phyloP scores from a whole-genome alignment of 1,284 basidiomycete species.

The Spongiforma sp. region DNA sequence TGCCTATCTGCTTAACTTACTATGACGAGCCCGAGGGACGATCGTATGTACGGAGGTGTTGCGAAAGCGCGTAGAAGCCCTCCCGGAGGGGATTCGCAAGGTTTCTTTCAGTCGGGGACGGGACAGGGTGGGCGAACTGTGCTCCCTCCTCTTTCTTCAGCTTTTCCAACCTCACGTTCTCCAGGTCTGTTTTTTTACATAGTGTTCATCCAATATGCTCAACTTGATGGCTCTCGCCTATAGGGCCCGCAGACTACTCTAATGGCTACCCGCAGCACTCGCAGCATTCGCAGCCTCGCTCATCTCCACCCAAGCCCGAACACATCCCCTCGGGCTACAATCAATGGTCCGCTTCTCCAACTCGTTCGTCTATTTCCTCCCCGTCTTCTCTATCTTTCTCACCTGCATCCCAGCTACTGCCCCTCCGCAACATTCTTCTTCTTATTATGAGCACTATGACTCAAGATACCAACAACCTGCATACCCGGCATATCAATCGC shows the following conservation, averaged over 20 bases:
- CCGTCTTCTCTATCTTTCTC: background rate
- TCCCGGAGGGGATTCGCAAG: slow-evolving; percentile 60
- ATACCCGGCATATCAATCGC: slow-evolving; percentile 54
- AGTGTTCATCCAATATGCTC: slow-evolving; percentile 57
- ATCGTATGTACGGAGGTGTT: slow-evolving; percentile 61
- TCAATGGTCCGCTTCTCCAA: slow-evolving; percentile 52
- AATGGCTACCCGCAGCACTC: slow-evolving; percentile 65
- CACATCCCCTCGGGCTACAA: slow-evolving; percentile 55
- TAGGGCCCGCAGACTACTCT: slow-evolving; percentile 59
- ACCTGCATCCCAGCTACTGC: slow-evolving; percentile 27
- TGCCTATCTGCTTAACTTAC: slow-evolving; percentile 54
- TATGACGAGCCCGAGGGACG: slow-evolving; percentile 68
- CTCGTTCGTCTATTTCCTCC: slow-evolving; percentile 45
- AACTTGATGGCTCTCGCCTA: slow-evolving; percentile 53
- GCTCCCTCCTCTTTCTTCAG: slow-evolving; percentile 82
- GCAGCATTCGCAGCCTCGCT: too few species aligned
- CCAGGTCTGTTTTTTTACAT: slow-evolving; percentile 76
- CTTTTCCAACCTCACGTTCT: slow-evolving; percentile 84
- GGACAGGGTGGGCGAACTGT: slow-evolving; percentile 87
- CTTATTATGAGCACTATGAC: slow-evolving; percentile 62
- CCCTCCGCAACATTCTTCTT: slow-evolving; percentile 51
- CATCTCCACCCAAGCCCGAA: slow-evolving; percentile 61
- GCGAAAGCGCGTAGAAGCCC: slow-evolving; percentile 65
- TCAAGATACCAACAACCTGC: slow-evolving; percentile 55
- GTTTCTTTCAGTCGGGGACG: slow-evolving; percentile 72